These are phyloP conservation scores for Phlebiopsis gigantea DNA, from an alignment of 768 basidiomycete species.

Conservation along the genomic window DNA sequence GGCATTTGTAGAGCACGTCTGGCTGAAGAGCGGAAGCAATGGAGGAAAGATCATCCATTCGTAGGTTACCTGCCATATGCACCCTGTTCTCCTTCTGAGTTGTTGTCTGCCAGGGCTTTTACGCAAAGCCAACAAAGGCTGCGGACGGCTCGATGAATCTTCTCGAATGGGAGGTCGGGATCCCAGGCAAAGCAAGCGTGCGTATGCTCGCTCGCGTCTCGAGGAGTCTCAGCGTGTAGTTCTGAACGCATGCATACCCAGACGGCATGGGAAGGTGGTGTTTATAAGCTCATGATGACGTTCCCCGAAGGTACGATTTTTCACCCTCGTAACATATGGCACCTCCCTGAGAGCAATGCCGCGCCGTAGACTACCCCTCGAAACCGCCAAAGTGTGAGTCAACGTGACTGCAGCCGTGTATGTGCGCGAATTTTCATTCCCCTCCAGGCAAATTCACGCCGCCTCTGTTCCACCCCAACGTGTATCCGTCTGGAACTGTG, in stretches of 20 bases:
- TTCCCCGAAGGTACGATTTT: constrained; percentile 87
- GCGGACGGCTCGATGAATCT: constrained; percentile 93
- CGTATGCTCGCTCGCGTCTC: constrained; percentile 29
- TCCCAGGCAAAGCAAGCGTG: constrained; percentile 88
- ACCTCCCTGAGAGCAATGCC: constrained; percentile 12
- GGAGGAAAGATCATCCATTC: constrained; percentile 98
- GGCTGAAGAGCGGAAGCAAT: constrained; percentile 96
- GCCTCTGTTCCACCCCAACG: constrained; percentile 95
- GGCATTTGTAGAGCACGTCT: constrained; percentile 92
- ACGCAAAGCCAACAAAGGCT: constrained; percentile 87
- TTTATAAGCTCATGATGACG: constrained; percentile 88
- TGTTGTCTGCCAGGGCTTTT: constrained; percentile 75
- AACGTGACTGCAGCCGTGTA: constrained; percentile 9
- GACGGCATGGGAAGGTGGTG: constrained; percentile 97
- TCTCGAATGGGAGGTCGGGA: constrained; percentile 98
- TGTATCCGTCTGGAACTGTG: constrained; percentile 98
- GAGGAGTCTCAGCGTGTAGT: constrained; percentile 19
- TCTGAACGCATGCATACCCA: constrained; percentile 31
- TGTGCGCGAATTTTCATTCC: constrained; percentile 5
- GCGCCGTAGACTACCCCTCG: constrained; percentile 77
- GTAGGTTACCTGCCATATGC: constrained; percentile 45
- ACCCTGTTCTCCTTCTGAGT: neutral
- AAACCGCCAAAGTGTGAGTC: constrained; percentile 87
- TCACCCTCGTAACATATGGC: constrained; percentile 14
- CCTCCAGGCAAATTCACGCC: constrained; percentile 89